Conservation (phyloP, 2,329 filamentous ascomycete species). For the Sclerotiophoma versabilis region DNA sequence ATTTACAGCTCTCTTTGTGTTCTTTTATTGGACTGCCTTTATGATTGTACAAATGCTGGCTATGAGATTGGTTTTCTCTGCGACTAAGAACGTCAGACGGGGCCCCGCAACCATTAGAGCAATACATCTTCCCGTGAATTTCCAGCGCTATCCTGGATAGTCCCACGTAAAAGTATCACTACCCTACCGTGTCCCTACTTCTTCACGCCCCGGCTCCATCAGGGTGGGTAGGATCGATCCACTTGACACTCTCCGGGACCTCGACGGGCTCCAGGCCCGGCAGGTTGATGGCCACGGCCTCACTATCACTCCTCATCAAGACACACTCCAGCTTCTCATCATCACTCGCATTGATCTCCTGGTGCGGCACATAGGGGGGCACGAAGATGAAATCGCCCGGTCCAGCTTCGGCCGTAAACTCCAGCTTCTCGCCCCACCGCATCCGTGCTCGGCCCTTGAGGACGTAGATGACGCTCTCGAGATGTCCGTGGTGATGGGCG, state of each 20-base stretch:
- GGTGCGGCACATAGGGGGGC: constrained; percentile 18
- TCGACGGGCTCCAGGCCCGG: constrained; percentile 6
- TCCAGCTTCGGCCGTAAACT: constrained; percentile 16
- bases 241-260: constrained; percentile 7
- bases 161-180: too few relatives aligned
- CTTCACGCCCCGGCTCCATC: constrained; percentile 12
- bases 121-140: too few relatives aligned
- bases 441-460: constrained; percentile 15
- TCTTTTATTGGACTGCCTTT: too few relatives aligned
- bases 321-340: constrained; percentile 19
- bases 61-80: too few relatives aligned
- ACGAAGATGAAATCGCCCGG: constrained; percentile 20
- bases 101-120: too few relatives aligned
- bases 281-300: constrained; percentile 16
- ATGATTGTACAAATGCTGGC: too few relatives aligned
- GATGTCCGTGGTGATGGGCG: constrained; percentile 17
- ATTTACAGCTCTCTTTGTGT: too few relatives aligned
- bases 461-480: constrained; percentile 15
- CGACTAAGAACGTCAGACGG: too few relatives aligned
- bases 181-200: too few relatives aligned
- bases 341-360: constrained; percentile 21
- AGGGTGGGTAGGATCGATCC: constrained; percentile 20
- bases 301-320: constrained; percentile 16
- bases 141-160: too few relatives aligned
- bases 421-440: constrained; percentile 17